Base-by-base conservation (phyloP, 495 filamentous ascomycete species). In the Clavariopsis aquatica region DNA sequence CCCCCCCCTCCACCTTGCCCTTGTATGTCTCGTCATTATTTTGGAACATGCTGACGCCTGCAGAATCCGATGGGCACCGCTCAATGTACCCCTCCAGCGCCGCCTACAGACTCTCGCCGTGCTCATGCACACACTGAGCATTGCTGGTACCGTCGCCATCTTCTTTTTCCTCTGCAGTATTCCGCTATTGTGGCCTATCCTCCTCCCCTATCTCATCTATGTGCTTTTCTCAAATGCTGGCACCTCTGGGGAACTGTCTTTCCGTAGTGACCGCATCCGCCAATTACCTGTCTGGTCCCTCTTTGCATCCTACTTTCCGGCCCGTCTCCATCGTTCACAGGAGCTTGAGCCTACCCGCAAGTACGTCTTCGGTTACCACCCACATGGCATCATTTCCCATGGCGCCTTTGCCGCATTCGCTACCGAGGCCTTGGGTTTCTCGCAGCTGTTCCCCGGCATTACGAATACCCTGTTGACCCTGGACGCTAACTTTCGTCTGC, bases 341-440 rank as follows among this genome's bases (percentile, higher is more conserved):
- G 77, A 89, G 52, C 85, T 98, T 1, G 84, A 89, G 15, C 82
- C 91, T 0, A 90, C 88, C 1, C 83, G 91, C 60, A 98, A 98
- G 77, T 98, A 98, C 78, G 93, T 98, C 68, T 96, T 98, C 72
- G 94, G 95, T 45, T 97, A 98, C 74, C 94, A 97, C 72, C 93
- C 93, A 0, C 93, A 98, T 74, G 94, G 94, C 43, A 97, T 98
- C 75, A 96, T 98, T 70, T 92, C 89, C 15, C 91, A 96, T 71
- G 94, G 94, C 38, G 94, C 95, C 0, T 97, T 94, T 76, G 91
- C 89, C 2, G 88, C 93, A 17, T 97, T 98, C 67, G 90, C 81
- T 28, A 98, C 95, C 6, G 94, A 98, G 68, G 90, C 90, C 0
- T 80, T 95, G 5, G 92, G 94, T 1, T 98, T 98, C 75, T 84